Evolutionary conservation across 164 flowering plant genomes (phyloP).

Genomic region (Stephania japonica): DNA sequence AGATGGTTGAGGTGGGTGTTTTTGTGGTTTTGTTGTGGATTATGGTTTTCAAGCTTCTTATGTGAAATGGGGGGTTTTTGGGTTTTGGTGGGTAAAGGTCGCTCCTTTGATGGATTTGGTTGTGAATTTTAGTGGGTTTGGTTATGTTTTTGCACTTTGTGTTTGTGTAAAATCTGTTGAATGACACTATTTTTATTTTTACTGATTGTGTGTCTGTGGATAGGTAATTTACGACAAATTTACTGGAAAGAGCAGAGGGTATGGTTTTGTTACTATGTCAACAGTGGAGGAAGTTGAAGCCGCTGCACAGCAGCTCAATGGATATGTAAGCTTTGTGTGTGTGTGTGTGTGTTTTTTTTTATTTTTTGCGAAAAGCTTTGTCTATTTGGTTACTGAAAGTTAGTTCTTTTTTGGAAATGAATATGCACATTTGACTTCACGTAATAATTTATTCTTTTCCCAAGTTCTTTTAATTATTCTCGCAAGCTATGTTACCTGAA

Average conservation of each 20-base stretch:
- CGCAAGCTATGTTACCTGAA: too few species aligned
- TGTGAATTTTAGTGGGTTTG: too few species aligned
- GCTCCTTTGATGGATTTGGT: not conserved
- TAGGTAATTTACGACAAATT: constrained; percentile 92
- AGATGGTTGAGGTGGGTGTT: constrained; percentile 78
- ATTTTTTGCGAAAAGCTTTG: too few species aligned
- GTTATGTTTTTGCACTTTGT: too few species aligned
- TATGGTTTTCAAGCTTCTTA: not conserved
- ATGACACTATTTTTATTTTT: too few species aligned
- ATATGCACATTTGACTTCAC: not conserved
- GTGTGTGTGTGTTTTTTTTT: too few species aligned
- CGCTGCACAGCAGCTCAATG: constrained; percentile 82
- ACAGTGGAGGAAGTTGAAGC: constrained; percentile 64
- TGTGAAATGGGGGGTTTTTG: not conserved
- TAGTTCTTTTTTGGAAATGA: not conserved
- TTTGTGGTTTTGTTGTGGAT: not conserved
- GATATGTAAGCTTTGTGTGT: constrained; percentile 64
- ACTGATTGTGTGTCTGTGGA: constrained; percentile 7
- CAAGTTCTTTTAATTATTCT: too few species aligned
- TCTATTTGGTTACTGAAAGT: too few species aligned
- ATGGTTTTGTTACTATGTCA: constrained; percentile 97
- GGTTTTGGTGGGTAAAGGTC: not conserved
- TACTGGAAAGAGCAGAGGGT: constrained; percentile 91
- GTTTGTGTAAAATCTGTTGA: not conserved
- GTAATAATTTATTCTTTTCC: not conserved